Evolutionary conservation across 495 filamentous ascomycete genomes (phyloP).

Genomic region (Staphylotrichum longicolle): DNA sequence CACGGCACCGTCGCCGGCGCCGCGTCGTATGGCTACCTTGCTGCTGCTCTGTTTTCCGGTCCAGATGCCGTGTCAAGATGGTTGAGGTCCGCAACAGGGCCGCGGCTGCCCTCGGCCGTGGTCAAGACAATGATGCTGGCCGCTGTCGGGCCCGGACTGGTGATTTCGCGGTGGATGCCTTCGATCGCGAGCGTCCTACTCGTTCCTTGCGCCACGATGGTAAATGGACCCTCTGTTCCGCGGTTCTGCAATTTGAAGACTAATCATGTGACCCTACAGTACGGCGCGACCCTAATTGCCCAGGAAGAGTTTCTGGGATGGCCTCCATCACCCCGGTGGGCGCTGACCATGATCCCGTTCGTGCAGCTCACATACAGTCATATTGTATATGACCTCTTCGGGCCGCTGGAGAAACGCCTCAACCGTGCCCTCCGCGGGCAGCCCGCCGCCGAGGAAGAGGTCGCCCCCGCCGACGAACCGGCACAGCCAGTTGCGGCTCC

Average conservation of each 20-base stretch:
- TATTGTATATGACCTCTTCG: constrained; percentile 66
- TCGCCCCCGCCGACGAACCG: constrained; percentile 3
- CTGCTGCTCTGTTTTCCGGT: constrained; percentile 41
- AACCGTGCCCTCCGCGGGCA: constrained; percentile 34
- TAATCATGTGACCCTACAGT: constrained; percentile 21
- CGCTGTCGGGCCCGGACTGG: constrained; percentile 40
- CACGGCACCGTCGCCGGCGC: constrained; percentile 50
- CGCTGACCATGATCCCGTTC: constrained; percentile 65
- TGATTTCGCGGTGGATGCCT: constrained; percentile 37
- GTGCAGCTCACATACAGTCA: constrained; percentile 64
- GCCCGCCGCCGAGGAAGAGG: constrained; percentile 22
- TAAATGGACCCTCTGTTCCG: constrained; percentile 22
- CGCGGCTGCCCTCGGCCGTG: not conserved
- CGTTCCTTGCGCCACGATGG: constrained; percentile 37
- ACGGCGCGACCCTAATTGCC: constrained; percentile 21
- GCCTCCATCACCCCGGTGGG: constrained; percentile 74
- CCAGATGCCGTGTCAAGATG: constrained; percentile 28
- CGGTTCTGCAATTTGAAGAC: too few species aligned
- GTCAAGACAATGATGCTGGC: constrained; percentile 30
- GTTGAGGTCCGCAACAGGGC: constrained; percentile 14
- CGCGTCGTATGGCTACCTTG: constrained; percentile 39
- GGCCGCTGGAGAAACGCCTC: constrained; percentile 61
- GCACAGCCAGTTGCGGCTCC: not conserved
- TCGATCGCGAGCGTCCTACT: constrained; percentile 31
- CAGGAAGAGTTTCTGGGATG: constrained; percentile 45